These are phyloP conservation scores for Thielaviopsis ethacetica DNA, from an alignment of 2,329 filamentous ascomycete genomes.

Conservation along the genomic window DNA sequence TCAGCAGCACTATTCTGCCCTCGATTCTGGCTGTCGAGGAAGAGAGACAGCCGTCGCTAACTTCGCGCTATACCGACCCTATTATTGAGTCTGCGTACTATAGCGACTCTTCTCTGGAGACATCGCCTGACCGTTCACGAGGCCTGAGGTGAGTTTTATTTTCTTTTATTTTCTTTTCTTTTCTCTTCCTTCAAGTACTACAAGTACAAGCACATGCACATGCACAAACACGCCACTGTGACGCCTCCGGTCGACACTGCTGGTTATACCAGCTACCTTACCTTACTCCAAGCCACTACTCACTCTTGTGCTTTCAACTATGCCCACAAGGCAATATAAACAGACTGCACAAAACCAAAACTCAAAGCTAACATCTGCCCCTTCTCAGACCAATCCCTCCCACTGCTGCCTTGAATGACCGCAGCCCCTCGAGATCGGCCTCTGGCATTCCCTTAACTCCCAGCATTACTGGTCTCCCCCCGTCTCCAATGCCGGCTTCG, in stretches of 20 bases:
- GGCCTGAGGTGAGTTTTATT: constrained; percentile 1
- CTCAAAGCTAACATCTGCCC: neutral
- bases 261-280: neutral
- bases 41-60: constrained; percentile 2
- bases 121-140: constrained; percentile 1
- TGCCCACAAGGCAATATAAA: too few relatives aligned
- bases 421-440: constrained; percentile 4
- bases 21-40: neutral
- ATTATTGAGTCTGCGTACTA: constrained; percentile 5
- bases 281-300: too few relatives aligned
- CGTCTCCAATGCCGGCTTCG: constrained; percentile 7
- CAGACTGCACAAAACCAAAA: too few relatives aligned
- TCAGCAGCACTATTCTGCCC: neutral
- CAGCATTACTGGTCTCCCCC: constrained; percentile 30
- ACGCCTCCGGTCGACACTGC: too few relatives aligned
- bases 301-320: too few relatives aligned
- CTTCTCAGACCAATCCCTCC: neutral
- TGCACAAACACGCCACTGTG: too few relatives aligned
- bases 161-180: neutral
- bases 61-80: constrained; percentile 3
- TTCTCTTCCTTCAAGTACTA: too few relatives aligned
- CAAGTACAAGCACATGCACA: too few relatives aligned
- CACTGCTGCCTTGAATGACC: constrained; percentile 7
- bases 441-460: constrained; percentile 13
- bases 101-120: constrained; percentile 8